Conservation (phyloP, 2,329 filamentous ascomycete genomes). For the Colletotrichum brevisporum region DNA sequence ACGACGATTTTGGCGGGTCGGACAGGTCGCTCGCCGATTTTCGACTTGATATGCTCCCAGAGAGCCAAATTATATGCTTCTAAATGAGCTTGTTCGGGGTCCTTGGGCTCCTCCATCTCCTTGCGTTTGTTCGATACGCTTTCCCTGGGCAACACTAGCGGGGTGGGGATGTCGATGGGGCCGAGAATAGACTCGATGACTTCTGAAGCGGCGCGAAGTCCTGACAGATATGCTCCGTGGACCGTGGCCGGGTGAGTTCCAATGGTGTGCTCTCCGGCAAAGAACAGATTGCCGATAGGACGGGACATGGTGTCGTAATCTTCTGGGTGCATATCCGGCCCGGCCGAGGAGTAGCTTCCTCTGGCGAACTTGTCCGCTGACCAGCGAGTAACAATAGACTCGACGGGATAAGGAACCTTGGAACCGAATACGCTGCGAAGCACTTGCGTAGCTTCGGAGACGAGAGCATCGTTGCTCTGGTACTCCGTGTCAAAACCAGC, state of each 20-base stretch:
- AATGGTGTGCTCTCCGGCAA: conserved; percentile 96
- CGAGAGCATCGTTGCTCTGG: conserved; percentile 80
- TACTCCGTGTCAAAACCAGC: conserved; percentile 90
- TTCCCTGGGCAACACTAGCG: conserved; percentile 79
- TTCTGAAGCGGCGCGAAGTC: conserved; percentile 89
- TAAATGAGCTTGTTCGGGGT: conserved; percentile 66
- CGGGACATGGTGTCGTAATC: conserved; percentile 95
- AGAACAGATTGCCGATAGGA: conserved; percentile 88
- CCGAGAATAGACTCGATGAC: conserved; percentile 86
- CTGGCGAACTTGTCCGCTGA: conserved; percentile 90
- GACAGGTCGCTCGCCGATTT: conserved; percentile 81
- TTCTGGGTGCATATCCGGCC: conserved; percentile 82
- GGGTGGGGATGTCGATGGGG: conserved; percentile 81
- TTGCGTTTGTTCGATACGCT: conserved; percentile 70
- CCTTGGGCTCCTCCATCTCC: conserved; percentile 56
- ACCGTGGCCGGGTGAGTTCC: conserved; percentile 97
- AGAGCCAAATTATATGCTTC: conserved; percentile 71
- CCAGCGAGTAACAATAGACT: conserved; percentile 94
- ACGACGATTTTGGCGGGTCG: conserved; percentile 81
- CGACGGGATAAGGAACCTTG: conserved; percentile 81
- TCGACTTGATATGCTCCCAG: conserved; percentile 64
- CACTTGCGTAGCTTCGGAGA: conserved; percentile 84
- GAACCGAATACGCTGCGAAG: conserved; percentile 82
- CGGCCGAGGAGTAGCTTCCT: conserved; percentile 96
- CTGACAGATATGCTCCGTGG: conserved; percentile 95